Evolutionary conservation across 2,329 filamentous ascomycete species (phyloP), one percentile per base, ranked within the genome.

Genomic region (Myriosclerotinia scirpicola): DNA sequence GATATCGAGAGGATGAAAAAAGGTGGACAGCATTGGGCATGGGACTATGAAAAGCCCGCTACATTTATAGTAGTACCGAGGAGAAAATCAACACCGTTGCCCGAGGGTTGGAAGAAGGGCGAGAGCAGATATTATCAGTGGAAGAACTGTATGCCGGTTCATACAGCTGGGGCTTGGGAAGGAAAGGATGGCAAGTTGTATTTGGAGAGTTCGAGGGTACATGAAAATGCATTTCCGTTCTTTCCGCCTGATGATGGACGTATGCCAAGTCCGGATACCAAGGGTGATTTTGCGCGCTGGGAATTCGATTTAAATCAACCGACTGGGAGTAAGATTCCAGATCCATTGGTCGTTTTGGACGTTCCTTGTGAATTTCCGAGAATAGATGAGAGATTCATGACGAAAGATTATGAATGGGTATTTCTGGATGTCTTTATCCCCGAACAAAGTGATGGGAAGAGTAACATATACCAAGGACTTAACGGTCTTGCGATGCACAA

Each of bases 11-110:
- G 80, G 14, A 74, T 84, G 70, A 79, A 79, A 72, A 72, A 68
- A 2, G 81, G 81, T 0, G 80, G 79, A 1, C 80, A 82, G 67
- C 82, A 83, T 73, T 83, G 81, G 75, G 80, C 81, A 0, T 83
- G 81, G 81, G 80, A 82, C 58, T 80, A 82, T 1, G 75, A 82
- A 8, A 82, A 84, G 70, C 81, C 84, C 69, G 82, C 84, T 70
- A 82, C 80, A 75, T 85, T 85, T 67, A 83, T 81, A 0, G 76
- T 85, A 7, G 81, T 84, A 2, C 83, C 83, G 8, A 77, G 83
- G 8, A 73, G 80, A 1, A 79, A 79, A 2, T 82, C 46, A 17
- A 53, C 44, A 12, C 36, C 34, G 1, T 59, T 59, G 42, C 55
- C 55, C 0, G 55, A 46, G 6, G 55, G 55, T 0, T 59, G 42